Base-by-base conservation (phyloP, 75 land plant species). In the Picea sitchensis region DNA sequence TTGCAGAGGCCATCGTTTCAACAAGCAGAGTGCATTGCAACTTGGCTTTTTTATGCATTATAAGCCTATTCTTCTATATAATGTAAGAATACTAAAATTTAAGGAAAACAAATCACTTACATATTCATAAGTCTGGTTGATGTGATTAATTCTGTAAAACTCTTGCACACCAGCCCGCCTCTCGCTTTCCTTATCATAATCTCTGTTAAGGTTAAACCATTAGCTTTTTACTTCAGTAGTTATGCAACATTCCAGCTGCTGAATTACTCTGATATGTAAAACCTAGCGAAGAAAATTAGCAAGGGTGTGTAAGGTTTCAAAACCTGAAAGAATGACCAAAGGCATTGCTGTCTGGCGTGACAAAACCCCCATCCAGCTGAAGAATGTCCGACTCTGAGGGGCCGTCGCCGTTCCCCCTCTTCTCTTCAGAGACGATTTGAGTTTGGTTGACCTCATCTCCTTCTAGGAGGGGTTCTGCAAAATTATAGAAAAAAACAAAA, bases 281-380 rank as follows among this genome's bases (percentile, higher is more conserved):
- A 51, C 56, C 56, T 51, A 51, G 56, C 2, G 12, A 51, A 51
- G 44, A 63, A 62, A 23, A 26, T 38, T 15, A 23, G 20, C n/a
- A 31, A 58, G 13, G 54, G 14, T 30, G 11, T 11, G 56, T 9
- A 51, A 2, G 56, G 56, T 51, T 51, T 51, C 56, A 9, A 51
- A 60, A 90, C 94, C 94, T 82, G 84, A 92, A 92, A 5, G 84
- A 82, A 34, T 88, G 80, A 32, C 94, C 94, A 77, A 88, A 92
- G 2, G 90, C 79, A 77, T 92, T 92, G 82, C 65, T 62, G 30
- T 79, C 76, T 11, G 95, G 95, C 68, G 84, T 86, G n/a, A 59
- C 59, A 77, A 92, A 94, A 18, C 85, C 92, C 2, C 82, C 90
- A 76, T 91, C 85, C 76, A 91, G 58, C 20, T 81, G 65, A 80